Percentiles rank a stretch among this genome's conserved stretches.
phyloP scores from a whole-genome alignment of 805 yeast genomes.

The Yarrowia porcina region DNA sequence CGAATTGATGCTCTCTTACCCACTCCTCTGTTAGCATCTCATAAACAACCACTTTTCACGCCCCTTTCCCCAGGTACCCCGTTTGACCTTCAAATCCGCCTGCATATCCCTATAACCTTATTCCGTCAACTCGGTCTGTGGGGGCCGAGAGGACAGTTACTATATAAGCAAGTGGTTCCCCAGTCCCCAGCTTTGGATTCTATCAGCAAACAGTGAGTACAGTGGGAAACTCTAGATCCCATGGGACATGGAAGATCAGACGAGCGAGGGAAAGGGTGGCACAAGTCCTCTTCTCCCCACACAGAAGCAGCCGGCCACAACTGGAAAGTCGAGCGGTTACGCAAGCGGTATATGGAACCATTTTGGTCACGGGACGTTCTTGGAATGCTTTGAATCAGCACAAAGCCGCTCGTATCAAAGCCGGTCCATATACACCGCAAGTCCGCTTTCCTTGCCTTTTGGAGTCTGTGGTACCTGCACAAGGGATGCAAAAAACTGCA shows the following conservation, averaged over 20 bases:
- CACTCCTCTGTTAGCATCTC: no score
- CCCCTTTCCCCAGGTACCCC: background rate
- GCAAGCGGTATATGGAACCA: no score
- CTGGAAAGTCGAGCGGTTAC: no score
- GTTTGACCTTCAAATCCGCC: slow-evolving; percentile 1
- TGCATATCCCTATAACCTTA: slow-evolving; percentile 23
- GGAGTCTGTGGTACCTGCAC: background rate
- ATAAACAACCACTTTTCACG: no score
- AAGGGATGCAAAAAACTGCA: background rate
- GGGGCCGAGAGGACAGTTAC: slow-evolving; percentile 17
- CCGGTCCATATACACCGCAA: no score
- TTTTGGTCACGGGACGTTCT: no score
- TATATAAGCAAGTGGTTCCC: slow-evolving; percentile 18
- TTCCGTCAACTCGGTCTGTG: slow-evolving; percentile 16
- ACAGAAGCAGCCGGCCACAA: no score
- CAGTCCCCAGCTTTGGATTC: slow-evolving; percentile 11
- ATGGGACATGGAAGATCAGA: background rate
- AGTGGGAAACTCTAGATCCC: background rate
- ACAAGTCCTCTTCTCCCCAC: no score
- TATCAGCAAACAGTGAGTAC: slow-evolving; percentile 23
- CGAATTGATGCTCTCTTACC: background rate
- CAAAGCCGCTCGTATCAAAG: no score
- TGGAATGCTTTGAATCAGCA: no score
- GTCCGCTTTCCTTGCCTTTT: background rate
- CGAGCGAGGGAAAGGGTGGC: background rate